These are phyloP conservation scores for Pleurotus sapidus DNA, from an alignment of 768 basidiomycete species.

Conservation along the genomic window DNA sequence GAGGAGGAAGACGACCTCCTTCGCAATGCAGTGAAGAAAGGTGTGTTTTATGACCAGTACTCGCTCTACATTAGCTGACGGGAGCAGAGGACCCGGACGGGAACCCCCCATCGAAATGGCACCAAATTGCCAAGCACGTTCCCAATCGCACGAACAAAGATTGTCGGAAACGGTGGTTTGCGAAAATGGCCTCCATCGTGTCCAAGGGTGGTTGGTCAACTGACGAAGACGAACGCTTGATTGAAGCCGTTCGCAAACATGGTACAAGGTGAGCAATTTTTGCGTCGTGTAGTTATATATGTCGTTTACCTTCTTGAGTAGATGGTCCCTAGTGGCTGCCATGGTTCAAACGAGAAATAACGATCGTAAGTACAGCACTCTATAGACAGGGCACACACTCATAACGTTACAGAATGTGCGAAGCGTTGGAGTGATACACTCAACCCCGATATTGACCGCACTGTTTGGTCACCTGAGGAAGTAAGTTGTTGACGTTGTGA, in stretches of 20 bases:
- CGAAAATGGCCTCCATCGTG: slow-evolving; percentile 61
- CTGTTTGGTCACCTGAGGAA: slow-evolving; percentile 55
- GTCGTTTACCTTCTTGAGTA: slow-evolving; percentile 16
- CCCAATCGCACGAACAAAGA: slow-evolving; percentile 64
- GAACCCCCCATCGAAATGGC: slow-evolving; percentile 59
- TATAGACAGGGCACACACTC: background rate
- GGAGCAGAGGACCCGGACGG: slow-evolving; percentile 52
- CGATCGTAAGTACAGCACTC: slow-evolving; percentile 43
- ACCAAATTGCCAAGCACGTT: slow-evolving; percentile 60
- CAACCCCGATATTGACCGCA: slow-evolving; percentile 58
- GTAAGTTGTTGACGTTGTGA: slow-evolving; percentile 24
- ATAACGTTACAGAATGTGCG: slow-evolving; percentile 44
- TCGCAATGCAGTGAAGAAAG: slow-evolving; percentile 46
- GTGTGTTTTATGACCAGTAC: slow-evolving; percentile 21
- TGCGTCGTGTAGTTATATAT: background rate
- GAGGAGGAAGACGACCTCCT: slow-evolving; percentile 51
- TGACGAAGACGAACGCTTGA: slow-evolving; percentile 56
- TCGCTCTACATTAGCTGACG: slow-evolving; percentile 13
- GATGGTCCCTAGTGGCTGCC: slow-evolving; percentile 59
- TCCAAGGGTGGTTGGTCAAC: slow-evolving; percentile 62
- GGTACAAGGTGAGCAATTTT: slow-evolving; percentile 43
- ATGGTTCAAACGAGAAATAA: slow-evolving; percentile 56
- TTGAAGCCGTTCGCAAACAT: slow-evolving; percentile 53
- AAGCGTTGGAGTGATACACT: slow-evolving; percentile 63
- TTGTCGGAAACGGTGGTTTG: slow-evolving; percentile 62